Percentiles rank a stretch among this genome's conserved stretches.
phyloP scores from a whole-genome alignment of 2,329 filamentous ascomycete species.

The Helotiales sp. region DNA sequence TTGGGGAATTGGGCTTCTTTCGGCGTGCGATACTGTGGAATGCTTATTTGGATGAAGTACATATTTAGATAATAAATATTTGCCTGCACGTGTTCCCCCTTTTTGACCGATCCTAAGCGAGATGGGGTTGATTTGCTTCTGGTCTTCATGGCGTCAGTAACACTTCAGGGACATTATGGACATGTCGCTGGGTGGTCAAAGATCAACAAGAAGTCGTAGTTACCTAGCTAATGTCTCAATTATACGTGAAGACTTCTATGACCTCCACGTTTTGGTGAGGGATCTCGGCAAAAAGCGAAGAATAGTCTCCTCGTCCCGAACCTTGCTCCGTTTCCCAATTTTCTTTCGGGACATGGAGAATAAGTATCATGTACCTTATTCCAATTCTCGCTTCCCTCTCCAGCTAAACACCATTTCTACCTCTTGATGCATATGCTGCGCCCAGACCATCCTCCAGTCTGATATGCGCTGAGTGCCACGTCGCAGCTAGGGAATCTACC shows the following conservation, averaged over 20 bases:
- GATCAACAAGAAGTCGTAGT: too few relatives aligned
- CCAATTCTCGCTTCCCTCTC: background rate
- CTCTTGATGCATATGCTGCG: background rate
- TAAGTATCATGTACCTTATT: background rate
- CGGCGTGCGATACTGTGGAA: background rate
- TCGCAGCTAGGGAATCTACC: background rate
- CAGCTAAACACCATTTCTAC: background rate
- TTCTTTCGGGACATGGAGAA: background rate
- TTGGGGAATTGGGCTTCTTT: background rate
- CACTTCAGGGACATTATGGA: too few relatives aligned
- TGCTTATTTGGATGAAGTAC: background rate
- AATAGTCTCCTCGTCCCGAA: background rate
- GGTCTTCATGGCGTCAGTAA: background rate
- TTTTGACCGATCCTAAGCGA: background rate
- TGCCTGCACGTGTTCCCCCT: background rate
- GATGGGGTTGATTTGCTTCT: background rate
- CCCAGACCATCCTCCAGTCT: background rate
- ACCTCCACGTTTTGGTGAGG: too few relatives aligned
- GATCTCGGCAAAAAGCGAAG: background rate
- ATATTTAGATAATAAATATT: background rate
- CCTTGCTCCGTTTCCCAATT: background rate
- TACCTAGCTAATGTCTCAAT: too few relatives aligned
- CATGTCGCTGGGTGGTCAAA: too few relatives aligned
- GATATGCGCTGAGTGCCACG: background rate
- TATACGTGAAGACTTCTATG: too few relatives aligned